Percentiles rank a stretch among this genome's conserved stretches.
phyloP scores from a whole-genome alignment of 257 asterid species.

The Nicotiana otophora region DNA sequence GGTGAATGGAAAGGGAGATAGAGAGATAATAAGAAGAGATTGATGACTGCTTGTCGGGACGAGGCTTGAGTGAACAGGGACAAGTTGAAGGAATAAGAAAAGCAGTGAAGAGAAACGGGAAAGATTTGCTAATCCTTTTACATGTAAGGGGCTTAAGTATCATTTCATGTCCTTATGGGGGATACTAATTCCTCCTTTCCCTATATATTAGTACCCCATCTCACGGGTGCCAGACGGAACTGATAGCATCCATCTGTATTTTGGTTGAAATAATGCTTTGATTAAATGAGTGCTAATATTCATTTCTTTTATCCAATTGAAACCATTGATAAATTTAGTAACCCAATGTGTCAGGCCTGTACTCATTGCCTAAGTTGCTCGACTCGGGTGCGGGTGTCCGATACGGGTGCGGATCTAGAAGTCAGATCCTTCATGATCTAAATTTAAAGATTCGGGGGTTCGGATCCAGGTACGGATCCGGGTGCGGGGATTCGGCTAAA shows the following conservation, averaged over 20 bases:
- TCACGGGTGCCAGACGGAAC: background rate
- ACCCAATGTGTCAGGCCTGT: background rate
- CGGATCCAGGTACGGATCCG: no score
- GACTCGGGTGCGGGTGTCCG: no score
- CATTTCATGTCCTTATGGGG: background rate
- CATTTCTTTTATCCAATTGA: background rate
- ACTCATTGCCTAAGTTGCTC: background rate
- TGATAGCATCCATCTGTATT: background rate
- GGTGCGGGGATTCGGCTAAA: no score
- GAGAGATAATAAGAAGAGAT: background rate
- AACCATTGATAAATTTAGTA: background rate
- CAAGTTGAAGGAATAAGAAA: slow-evolving; percentile 1
- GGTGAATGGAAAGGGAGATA: background rate
- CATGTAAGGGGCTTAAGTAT: background rate
- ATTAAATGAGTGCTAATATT: background rate
- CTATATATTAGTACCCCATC: background rate
- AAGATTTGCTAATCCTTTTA: background rate
- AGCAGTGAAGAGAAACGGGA: background rate
- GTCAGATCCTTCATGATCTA: no score
- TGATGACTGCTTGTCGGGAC: background rate
- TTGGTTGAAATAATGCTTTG: background rate
- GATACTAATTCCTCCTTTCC: background rate
- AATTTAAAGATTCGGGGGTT: no score
- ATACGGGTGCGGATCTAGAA: no score
- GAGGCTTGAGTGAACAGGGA: background rate